phyloP scores from a whole-genome alignment of 2,329 filamentous ascomycete genomes.

The Paramyrothecium sp. region DNA sequence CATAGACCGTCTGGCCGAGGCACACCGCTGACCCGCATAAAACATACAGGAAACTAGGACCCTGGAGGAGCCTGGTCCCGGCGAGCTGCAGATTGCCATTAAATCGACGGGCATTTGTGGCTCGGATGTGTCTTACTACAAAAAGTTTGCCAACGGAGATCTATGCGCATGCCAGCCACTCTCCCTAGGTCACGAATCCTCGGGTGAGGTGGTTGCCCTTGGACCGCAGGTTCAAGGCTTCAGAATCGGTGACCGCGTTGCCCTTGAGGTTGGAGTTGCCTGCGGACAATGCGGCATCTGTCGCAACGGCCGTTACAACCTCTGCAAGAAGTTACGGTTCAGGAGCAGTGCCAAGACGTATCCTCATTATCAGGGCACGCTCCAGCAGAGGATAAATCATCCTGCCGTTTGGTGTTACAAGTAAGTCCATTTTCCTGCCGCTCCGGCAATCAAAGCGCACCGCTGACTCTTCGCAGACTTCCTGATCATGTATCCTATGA shows the following conservation, averaged over 20 bases:
- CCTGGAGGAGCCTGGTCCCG: constrained; percentile 43
- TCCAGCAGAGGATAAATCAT: constrained; percentile 63
- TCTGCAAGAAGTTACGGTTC: constrained; percentile 62
- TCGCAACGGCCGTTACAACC: constrained; percentile 56
- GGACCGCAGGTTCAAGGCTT: constrained; percentile 53
- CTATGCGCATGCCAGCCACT: constrained; percentile 65
- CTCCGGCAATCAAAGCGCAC: not conserved
- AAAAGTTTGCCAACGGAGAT: constrained; percentile 70
- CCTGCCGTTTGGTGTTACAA: constrained; percentile 62
- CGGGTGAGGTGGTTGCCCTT: constrained; percentile 55
- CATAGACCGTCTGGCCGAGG: too few relatives aligned
- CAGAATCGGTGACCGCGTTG: constrained; percentile 55
- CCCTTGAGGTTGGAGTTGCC: constrained; percentile 55
- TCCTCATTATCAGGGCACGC: constrained; percentile 62
- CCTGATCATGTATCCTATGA: constrained; percentile 58
- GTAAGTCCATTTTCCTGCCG: constrained; percentile 31
- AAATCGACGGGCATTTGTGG: constrained; percentile 68
- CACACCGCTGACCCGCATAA: constrained; percentile 8
- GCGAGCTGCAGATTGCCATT: constrained; percentile 64
- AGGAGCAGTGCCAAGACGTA: constrained; percentile 61
- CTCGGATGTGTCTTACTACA: constrained; percentile 70
- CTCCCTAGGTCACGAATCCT: constrained; percentile 63
- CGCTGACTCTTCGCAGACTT: constrained; percentile 38
- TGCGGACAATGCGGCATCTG: constrained; percentile 52
- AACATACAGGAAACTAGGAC: constrained; percentile 46